Conservation (phyloP, 2,329 filamentous ascomycete genomes). For the Apiospora koreana region DNA sequence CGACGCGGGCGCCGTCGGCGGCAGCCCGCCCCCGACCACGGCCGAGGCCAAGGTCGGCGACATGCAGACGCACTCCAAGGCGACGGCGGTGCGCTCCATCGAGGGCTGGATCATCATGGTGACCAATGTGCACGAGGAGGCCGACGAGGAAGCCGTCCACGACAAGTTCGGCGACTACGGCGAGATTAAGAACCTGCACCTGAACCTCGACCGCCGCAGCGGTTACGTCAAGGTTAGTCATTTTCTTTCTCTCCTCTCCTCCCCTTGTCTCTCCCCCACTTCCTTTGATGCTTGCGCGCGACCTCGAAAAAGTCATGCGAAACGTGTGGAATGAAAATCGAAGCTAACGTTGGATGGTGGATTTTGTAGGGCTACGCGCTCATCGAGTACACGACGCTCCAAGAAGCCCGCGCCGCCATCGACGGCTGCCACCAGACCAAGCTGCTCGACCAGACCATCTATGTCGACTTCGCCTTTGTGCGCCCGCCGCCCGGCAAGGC, state of each 20-base stretch:
- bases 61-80: constrained; percentile 72
- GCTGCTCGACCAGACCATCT: constrained; percentile 77
- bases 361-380: constrained; percentile 72
- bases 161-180: constrained; percentile 83
- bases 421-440: constrained; percentile 77
- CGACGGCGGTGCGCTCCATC: constrained; percentile 81
- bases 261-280: not conserved
- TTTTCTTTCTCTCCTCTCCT: not conserved
- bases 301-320: not conserved
- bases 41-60: constrained; percentile 56
- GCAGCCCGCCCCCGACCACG: constrained; percentile 30
- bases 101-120: constrained; percentile 89
- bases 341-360: not conserved
- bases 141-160: constrained; percentile 78
- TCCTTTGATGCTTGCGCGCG: not conserved
- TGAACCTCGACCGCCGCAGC: constrained; percentile 80
- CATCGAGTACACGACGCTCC: constrained; percentile 79
- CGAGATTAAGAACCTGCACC: constrained; percentile 83
- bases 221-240: constrained; percentile 78
- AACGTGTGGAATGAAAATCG: too few species aligned
- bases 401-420: constrained; percentile 80
- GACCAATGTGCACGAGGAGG: constrained; percentile 86
- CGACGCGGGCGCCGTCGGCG: constrained; percentile 36
- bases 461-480: constrained; percentile 85
- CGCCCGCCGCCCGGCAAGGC: constrained; percentile 69